A percentile compares a stretch with the other conserved stretches of the same genome.
Evolutionary conservation across 2,329 filamentous ascomycete genomes (phyloP).

Genomic region (Colletotrichum chrysophilum): DNA sequence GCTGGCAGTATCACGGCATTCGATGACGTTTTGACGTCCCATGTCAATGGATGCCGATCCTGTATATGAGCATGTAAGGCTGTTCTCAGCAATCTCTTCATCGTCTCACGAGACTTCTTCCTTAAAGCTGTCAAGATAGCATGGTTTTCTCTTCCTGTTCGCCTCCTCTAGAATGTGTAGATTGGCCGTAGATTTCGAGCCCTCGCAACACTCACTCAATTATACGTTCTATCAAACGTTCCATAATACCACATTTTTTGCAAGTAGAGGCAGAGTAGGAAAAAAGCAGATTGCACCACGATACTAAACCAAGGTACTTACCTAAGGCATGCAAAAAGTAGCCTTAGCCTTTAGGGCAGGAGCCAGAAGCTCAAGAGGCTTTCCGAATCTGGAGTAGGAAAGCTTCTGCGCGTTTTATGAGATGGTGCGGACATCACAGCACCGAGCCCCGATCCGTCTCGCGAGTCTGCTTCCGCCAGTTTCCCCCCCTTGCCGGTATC

Average conservation of each 20-base stretch:
- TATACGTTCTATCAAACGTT: not conserved
- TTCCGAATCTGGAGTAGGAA: not conserved
- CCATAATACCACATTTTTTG: not conserved
- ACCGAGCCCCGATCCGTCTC: not conserved
- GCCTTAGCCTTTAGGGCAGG: not conserved
- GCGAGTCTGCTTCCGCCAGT: not conserved
- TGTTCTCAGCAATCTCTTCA: not conserved
- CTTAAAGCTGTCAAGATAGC: not conserved
- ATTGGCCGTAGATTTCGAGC: not conserved
- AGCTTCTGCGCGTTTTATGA: not conserved
- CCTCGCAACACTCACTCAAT: not conserved
- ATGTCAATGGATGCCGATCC: not conserved
- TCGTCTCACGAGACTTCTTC: rapidly evolving
- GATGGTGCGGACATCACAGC: not conserved
- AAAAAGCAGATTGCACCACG: not conserved
- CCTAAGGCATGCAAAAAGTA: rapidly evolving
- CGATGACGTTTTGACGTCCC: not conserved
- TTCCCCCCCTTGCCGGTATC: not conserved
- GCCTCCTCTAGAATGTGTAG: not conserved
- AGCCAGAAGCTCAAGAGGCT: not conserved
- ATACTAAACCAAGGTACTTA: not conserved
- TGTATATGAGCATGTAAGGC: not conserved
- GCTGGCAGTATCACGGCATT: not conserved
- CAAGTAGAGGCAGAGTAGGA: not conserved
- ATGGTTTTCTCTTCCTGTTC: not conserved